These are phyloP conservation scores for Herpetomonas muscarum DNA, from an alignment of 208 protist genomes.

Conservation along the genomic window DNA sequence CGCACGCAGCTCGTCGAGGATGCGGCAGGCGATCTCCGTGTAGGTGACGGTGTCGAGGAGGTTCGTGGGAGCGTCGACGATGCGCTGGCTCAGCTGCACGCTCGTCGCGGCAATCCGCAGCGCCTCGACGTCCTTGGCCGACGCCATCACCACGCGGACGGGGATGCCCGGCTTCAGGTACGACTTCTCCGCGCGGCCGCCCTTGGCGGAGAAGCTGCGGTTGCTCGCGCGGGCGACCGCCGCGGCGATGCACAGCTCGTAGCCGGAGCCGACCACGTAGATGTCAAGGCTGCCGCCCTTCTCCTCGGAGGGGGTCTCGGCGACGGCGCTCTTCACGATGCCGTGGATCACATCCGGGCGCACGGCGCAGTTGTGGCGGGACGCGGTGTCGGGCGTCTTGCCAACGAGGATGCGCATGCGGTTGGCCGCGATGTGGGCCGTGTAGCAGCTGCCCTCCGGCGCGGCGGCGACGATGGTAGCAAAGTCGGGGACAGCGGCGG, in stretches of 20 bases:
- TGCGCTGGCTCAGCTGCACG: conserved; percentile 74
- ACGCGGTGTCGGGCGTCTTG: conserved; percentile 36
- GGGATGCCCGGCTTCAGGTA: conserved; percentile 34
- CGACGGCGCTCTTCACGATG: conserved; percentile 47
- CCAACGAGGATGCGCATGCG: conserved; percentile 35
- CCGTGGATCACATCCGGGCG: conserved; percentile 52
- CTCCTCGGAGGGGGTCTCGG: conserved; percentile 9
- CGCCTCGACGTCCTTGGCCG: conserved; percentile 11
- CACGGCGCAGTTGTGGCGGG: conserved; percentile 72
- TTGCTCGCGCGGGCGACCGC: conserved; percentile 55
- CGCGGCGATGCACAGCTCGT: conserved; percentile 30
- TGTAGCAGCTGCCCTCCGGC: conserved; percentile 13
- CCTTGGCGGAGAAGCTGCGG: conserved; percentile 67
- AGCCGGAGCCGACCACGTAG: conserved; percentile 40
- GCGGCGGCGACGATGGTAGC: conserved; percentile 11
- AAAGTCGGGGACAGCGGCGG: conserved; percentile 3
- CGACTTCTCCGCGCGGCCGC: conserved; percentile 25
- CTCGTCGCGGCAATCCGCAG: conserved; percentile 27
- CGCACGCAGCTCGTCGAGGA: conserved; percentile 28
- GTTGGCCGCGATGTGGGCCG: conserved; percentile 16
- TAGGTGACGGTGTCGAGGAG: conserved; percentile 84
- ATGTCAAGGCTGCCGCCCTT: conserved; percentile 30
- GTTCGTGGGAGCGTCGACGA: conserved; percentile 83
- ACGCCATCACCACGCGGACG: conserved; percentile 44
- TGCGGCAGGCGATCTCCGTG: conserved; percentile 57